A percentile compares a stretch with the other conserved stretches of the same genome.
Conservation (phyloP, 176 grass and related monocot species). For the Lolium rigidum region DNA sequence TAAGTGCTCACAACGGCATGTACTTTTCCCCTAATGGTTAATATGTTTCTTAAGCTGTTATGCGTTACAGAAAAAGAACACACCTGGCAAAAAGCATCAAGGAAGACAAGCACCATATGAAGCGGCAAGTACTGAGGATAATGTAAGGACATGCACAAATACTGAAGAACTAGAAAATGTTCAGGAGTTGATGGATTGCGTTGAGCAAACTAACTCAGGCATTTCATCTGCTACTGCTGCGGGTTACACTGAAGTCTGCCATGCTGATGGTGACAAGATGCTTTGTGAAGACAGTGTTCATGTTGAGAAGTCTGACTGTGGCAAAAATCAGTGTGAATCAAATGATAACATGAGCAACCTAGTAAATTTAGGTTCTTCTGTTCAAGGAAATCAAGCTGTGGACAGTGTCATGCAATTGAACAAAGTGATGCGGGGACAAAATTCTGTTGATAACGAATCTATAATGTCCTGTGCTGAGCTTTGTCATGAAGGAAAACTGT, state of each 20-base stretch:
- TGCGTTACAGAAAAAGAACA: constrained; percentile 58
- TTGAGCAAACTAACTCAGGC: constrained; percentile 31
- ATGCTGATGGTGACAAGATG: constrained; percentile 35
- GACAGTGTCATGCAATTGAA: constrained; percentile 25
- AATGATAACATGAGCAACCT: constrained; percentile 39
- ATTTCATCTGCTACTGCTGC: constrained; percentile 27
- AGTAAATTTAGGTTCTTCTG: constrained; percentile 38
- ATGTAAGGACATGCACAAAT: constrained; percentile 27
- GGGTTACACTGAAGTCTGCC: constrained; percentile 24
- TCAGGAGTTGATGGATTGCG: constrained; percentile 19
- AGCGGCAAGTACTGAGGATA: constrained; percentile 43
- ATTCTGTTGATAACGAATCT: constrained; percentile 47
- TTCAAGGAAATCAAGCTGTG: constrained; percentile 38
- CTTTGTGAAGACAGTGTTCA: constrained; percentile 1
- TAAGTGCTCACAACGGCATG: constrained; percentile 32
- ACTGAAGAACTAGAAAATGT: constrained; percentile 37
- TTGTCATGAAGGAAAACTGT: constrained; percentile 45
- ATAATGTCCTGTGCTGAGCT: constrained; percentile 30
- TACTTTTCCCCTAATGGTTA: constrained; percentile 17
- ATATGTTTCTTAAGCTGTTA: constrained; percentile 31
- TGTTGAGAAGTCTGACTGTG: constrained; percentile 29
- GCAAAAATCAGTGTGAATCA: constrained; percentile 33
- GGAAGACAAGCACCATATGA: constrained; percentile 41
- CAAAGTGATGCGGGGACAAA: constrained; percentile 12
- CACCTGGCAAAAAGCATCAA: constrained; percentile 55